phyloP scores from a whole-genome alignment of 1,284 basidiomycete species.

The Trametes pubescens region DNA sequence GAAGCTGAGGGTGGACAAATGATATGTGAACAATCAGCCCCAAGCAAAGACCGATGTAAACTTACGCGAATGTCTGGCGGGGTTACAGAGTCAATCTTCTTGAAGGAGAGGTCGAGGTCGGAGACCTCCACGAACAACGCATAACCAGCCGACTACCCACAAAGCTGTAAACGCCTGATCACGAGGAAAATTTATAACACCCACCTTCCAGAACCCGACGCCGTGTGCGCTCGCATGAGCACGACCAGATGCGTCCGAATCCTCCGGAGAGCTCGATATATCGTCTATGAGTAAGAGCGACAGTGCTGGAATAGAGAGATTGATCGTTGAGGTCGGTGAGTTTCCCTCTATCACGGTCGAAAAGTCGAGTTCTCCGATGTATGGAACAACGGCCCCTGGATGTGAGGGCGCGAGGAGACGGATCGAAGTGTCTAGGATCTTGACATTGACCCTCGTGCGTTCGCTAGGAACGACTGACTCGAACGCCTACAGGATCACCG shows the following conservation, averaged over 20 bases:
- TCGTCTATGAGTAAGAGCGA: slow-evolving; percentile 74
- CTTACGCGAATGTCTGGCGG: slow-evolving; percentile 52
- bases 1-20: not conserved
- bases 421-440: slow-evolving; percentile 75
- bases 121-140: slow-evolving; percentile 71
- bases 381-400: slow-evolving; percentile 70
- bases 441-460: slow-evolving; percentile 75
- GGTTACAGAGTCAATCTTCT: slow-evolving; percentile 40
- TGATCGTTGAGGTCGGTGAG: slow-evolving; percentile 62
- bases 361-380: slow-evolving; percentile 72
- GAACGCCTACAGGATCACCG: slow-evolving; percentile 68
- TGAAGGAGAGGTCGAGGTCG: slow-evolving; percentile 54
- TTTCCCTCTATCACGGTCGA: slow-evolving; percentile 77
- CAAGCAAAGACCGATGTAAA: slow-evolving; percentile 1
- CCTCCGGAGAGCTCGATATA: slow-evolving; percentile 45
- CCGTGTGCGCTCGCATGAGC: slow-evolving; percentile 40
- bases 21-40: not conserved
- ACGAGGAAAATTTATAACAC: slow-evolving; percentile 32
- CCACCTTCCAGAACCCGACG: slow-evolving; percentile 74
- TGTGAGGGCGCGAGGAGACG: slow-evolving; percentile 66
- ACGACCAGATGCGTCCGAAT: slow-evolving; percentile 15
- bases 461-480: slow-evolving; percentile 94
- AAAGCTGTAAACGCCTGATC: slow-evolving; percentile 12
- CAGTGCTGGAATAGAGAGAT: slow-evolving; percentile 54
- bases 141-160: slow-evolving; percentile 62